Percentiles rank a stretch among this genome's conserved stretches.
These are phyloP conservation scores for Tulasnella sp. DNA, from an alignment of 768 basidiomycete species.

Conservation along the genomic window DNA sequence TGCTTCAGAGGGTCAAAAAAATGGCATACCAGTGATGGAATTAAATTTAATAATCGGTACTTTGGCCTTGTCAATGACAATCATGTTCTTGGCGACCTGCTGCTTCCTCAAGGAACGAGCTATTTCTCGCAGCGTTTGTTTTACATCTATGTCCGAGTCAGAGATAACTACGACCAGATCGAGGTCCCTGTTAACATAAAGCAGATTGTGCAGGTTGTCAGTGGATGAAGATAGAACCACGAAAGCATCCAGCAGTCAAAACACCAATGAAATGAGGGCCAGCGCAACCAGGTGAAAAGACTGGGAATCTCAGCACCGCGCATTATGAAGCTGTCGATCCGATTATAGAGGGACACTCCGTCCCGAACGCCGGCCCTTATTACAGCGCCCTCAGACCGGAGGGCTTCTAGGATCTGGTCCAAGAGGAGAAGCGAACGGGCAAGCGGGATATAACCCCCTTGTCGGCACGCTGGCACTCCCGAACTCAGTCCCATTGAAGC, in stretches of 20 bases:
- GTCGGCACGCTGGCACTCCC: constrained; percentile 1
- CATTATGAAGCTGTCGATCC: not conserved
- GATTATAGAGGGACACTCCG: not conserved
- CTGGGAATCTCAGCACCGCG: not conserved
- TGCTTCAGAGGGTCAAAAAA: constrained; percentile 40
- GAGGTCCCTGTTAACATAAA: constrained; percentile 68
- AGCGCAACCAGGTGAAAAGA: not conserved
- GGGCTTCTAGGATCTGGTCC: not conserved
- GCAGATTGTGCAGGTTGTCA: not conserved
- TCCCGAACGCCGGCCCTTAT: not conserved
- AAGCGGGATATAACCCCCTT: constrained; percentile 1
- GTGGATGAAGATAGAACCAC: not conserved
- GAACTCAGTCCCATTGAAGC: not conserved
- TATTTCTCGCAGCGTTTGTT: constrained; percentile 71
- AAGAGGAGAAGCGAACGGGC: constrained; percentile 6
- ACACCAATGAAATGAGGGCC: not conserved
- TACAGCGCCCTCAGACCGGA: not conserved
- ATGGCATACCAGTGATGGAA: constrained; percentile 60
- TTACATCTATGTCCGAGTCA: constrained; percentile 74
- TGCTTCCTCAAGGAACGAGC: constrained; percentile 76
- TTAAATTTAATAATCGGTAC: constrained; percentile 98
- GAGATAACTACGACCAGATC: constrained; percentile 84
- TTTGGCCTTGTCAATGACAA: constrained; percentile 89
- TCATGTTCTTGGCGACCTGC: constrained; percentile 76
- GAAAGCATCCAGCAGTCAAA: not conserved